Percentiles rank a stretch among this genome's conserved stretches.
Evolutionary conservation across 495 filamentous ascomycete genomes (phyloP).

Genomic region (Penicillium odoratum): DNA sequence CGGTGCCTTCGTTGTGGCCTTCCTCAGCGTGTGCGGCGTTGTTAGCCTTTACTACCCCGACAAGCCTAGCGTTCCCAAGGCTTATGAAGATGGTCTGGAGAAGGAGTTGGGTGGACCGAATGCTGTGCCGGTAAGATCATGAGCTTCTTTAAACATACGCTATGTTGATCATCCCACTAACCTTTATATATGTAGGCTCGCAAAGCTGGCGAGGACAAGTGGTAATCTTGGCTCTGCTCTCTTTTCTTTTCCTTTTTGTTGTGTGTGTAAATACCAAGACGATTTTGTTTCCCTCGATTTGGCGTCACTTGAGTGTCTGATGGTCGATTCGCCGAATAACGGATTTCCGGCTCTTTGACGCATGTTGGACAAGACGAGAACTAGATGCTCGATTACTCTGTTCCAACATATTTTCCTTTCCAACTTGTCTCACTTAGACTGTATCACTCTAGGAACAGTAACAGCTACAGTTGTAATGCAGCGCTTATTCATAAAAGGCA

Average conservation of each 20-base stretch:
- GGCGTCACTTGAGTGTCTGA: constrained; percentile 35
- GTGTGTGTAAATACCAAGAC: constrained; percentile 49
- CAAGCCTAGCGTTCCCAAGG: constrained; percentile 70
- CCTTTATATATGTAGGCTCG: constrained; percentile 33
- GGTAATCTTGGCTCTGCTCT: constrained; percentile 30
- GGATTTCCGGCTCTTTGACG: constrained; percentile 16
- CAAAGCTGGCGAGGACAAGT: constrained; percentile 44
- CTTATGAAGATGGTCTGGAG: constrained; percentile 81
- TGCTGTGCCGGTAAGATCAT: constrained; percentile 43
- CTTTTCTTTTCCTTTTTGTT: constrained; percentile 35
- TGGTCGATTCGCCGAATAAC: constrained; percentile 23
- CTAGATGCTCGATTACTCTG: constrained; percentile 14
- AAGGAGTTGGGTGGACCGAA: constrained; percentile 76
- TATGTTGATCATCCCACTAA: background rate
- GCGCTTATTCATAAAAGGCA: background rate
- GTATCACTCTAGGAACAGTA: background rate
- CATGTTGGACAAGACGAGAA: constrained; percentile 13
- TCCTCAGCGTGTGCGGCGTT: constrained; percentile 68
- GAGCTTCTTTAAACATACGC: background rate
- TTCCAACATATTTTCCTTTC: background rate
- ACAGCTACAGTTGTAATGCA: background rate
- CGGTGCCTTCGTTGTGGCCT: constrained; percentile 67
- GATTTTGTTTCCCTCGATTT: constrained; percentile 34
- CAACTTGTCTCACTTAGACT: background rate
- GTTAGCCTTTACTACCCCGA: constrained; percentile 83